These are phyloP conservation scores for Hyphopichia pseudoburtonii DNA, from an alignment of 1,139 yeast genomes.

Conservation along the genomic window DNA sequence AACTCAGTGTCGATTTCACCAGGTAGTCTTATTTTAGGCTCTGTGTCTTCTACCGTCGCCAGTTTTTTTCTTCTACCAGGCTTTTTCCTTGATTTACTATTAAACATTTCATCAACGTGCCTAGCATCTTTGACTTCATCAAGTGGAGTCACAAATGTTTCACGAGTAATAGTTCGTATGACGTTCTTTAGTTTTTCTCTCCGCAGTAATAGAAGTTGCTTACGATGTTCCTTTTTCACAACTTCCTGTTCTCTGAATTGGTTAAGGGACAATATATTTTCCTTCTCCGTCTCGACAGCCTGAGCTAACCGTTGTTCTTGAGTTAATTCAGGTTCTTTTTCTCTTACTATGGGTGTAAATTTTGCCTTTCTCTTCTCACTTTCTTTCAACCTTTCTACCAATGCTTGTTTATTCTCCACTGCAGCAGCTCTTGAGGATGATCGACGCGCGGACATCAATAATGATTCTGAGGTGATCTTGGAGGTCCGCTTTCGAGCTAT, in stretches of 20 bases:
- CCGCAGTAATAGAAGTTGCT: constrained; percentile 67
- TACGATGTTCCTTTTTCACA: constrained; percentile 72
- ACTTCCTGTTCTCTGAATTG: constrained; percentile 82
- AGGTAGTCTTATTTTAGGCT: constrained; percentile 23
- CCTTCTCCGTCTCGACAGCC: constrained; percentile 82
- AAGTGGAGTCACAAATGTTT: constrained; percentile 42
- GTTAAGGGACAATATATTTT: constrained; percentile 70
- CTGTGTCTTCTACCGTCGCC: constrained; percentile 9
- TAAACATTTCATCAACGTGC: constrained; percentile 20
- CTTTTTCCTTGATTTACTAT: constrained; percentile 37
- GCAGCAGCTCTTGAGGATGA: constrained; percentile 81
- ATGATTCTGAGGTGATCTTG: constrained; percentile 43
- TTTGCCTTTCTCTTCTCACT: constrained; percentile 67
- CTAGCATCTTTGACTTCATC: constrained; percentile 55
- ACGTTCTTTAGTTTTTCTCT: constrained; percentile 59
- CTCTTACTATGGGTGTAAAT: constrained; percentile 42
- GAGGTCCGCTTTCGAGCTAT: constrained; percentile 7
- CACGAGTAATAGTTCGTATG: constrained; percentile 48
- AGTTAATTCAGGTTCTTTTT: constrained; percentile 57
- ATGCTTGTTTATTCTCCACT: constrained; percentile 72
- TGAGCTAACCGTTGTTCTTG: constrained; percentile 85
- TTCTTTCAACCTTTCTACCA: constrained; percentile 69
- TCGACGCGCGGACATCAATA: constrained; percentile 55
- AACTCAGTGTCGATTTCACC: constrained; percentile 39
- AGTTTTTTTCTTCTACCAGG: constrained; percentile 36